A percentile compares a stretch with the other conserved stretches of the same genome.
These are phyloP conservation scores for Carallia pectinifolia DNA, from an alignment of 345 rosid species.

Conservation along the genomic window DNA sequence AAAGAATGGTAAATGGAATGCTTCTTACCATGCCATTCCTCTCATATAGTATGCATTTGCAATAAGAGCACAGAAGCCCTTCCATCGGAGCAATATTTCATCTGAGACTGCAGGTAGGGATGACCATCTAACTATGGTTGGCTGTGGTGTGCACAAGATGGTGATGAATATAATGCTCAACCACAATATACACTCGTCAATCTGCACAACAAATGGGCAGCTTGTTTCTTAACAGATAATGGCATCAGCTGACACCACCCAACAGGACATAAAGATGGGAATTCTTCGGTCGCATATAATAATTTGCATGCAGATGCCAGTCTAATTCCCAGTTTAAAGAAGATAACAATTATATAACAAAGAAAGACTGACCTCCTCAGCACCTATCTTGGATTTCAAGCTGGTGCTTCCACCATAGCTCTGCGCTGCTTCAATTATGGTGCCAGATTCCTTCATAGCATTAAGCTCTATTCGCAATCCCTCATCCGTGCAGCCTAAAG, in stretches of 20 bases:
- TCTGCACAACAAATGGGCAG: slow-evolving; percentile 35
- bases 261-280: neutral
- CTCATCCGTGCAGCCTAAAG: slow-evolving; percentile 80
- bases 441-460: slow-evolving; percentile 66
- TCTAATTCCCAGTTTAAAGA: neutral
- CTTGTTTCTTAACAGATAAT: neutral
- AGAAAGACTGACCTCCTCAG: slow-evolving; percentile 52
- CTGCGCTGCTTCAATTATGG: slow-evolving; percentile 59
- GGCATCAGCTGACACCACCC: neutral
- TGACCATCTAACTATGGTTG: slow-evolving; percentile 86
- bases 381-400: slow-evolving; percentile 56
- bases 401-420: slow-evolving; percentile 61
- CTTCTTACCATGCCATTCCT: slow-evolving; percentile 93
- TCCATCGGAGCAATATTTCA: slow-evolving; percentile 60
- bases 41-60: slow-evolving; percentile 78
- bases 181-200: slow-evolving; percentile 89
- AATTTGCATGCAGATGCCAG: neutral
- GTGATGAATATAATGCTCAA: slow-evolving; percentile 84
- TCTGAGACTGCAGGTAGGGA: slow-evolving; percentile 63
- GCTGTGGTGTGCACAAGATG: slow-evolving; percentile 93
- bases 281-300: neutral
- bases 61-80: slow-evolving; percentile 88
- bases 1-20: neutral
- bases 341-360: neutral
- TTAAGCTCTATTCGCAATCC: slow-evolving; percentile 70